phyloP scores from a whole-genome alignment of 306 rosid genomes.

The Begonia peltatifolia region DNA sequence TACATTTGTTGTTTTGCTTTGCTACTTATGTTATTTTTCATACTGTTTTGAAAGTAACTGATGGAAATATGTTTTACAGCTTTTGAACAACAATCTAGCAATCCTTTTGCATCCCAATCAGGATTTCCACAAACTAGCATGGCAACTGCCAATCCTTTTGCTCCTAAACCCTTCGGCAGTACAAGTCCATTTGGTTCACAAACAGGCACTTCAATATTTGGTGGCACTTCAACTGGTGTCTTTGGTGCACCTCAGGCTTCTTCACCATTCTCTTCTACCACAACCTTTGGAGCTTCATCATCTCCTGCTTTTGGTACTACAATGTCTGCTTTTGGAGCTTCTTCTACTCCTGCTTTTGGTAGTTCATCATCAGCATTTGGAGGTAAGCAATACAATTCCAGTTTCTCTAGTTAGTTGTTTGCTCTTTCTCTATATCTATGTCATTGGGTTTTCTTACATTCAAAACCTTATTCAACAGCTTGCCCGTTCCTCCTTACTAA shows the following conservation, averaged over 20 bases:
- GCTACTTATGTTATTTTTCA: too few relatives aligned
- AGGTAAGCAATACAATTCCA: conserved; percentile 17
- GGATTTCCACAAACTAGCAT: conserved; percentile 59
- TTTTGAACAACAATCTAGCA: conserved; percentile 70
- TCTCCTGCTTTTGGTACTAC: conserved; percentile 67
- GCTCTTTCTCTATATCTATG: not conserved
- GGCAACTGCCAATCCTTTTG: conserved; percentile 56
- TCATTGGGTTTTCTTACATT: not conserved
- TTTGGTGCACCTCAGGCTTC: conserved; percentile 64
- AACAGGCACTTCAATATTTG: conserved; percentile 50
- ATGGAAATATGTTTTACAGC: conserved; percentile 27
- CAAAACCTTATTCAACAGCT: too few relatives aligned
- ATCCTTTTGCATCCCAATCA: conserved; percentile 70
- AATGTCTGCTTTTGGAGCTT: conserved; percentile 51
- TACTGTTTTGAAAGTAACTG: too few relatives aligned
- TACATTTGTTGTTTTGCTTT: too few relatives aligned
- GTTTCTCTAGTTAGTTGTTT: not conserved
- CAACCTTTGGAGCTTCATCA: conserved; percentile 47
- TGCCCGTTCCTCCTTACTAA: not conserved
- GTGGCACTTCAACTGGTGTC: conserved; percentile 85
- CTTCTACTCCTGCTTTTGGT: conserved; percentile 68
- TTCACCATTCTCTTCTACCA: conserved; percentile 56
- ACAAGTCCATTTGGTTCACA: conserved; percentile 69
- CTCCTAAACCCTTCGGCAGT: conserved; percentile 67
- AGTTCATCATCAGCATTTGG: conserved; percentile 39